These are phyloP conservation scores for Diplodia scrobiculata DNA, from an alignment of 2,329 filamentous ascomycete genomes.

Conservation along the genomic window DNA sequence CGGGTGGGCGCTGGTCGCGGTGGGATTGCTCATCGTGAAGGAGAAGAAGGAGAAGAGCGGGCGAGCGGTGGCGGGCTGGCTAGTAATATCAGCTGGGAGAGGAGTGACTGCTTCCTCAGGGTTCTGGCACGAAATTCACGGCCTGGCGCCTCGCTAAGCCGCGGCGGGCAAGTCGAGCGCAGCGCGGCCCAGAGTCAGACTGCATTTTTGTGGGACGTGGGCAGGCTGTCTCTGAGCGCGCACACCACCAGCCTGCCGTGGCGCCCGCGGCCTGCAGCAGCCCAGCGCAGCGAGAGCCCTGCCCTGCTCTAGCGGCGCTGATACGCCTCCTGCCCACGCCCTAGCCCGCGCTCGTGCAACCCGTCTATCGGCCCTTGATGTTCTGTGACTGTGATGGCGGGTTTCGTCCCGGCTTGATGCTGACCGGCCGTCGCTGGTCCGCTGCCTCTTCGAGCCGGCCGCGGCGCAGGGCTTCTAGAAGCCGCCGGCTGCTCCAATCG, in stretches of 20 bases:
- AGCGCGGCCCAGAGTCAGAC: conserved; percentile 26
- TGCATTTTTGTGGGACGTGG: conserved; percentile 28
- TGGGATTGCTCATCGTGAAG: conserved; percentile 27
- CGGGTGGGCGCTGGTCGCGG: conserved; percentile 41
- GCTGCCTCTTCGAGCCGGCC: background rate
- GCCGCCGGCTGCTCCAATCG: background rate
- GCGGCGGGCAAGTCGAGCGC: conserved; percentile 19
- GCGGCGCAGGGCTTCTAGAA: conserved; percentile 11
- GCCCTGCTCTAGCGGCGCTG: conserved; percentile 4
- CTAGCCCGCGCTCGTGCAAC: conserved; percentile 20
- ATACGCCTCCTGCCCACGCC: conserved; percentile 19
- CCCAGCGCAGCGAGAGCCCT: conserved; percentile 9
- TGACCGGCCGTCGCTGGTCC: conserved; percentile 24
- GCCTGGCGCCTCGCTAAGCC: conserved; percentile 24
- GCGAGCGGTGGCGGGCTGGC: conserved; percentile 10
- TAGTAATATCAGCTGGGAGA: conserved; percentile 25
- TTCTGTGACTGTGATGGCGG: conserved; percentile 23
- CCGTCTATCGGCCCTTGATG: conserved; percentile 12
- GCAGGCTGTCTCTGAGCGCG: conserved; percentile 22
- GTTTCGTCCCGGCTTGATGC: conserved; percentile 22
- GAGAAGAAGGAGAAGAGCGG: conserved; percentile 10
- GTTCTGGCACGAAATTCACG: conserved; percentile 25
- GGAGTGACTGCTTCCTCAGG: conserved; percentile 26
- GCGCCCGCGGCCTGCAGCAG: conserved; percentile 18
- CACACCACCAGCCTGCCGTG: conserved; percentile 21